These are phyloP conservation scores for Juglanconis oblonga DNA, from an alignment of 2,329 filamentous ascomycete genomes.

Conservation along the genomic window DNA sequence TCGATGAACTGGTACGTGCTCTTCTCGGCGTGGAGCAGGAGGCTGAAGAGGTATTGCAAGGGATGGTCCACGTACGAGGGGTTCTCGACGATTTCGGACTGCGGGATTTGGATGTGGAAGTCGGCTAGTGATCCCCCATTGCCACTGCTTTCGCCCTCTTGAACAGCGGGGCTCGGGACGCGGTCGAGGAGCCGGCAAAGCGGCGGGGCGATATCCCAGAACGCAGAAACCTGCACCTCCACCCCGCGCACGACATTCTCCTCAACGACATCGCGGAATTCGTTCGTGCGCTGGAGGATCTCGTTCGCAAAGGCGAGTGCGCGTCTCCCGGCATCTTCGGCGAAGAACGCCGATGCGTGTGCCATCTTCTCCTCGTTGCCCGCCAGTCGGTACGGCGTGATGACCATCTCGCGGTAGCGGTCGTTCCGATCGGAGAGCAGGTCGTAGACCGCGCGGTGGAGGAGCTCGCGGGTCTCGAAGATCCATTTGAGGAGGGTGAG, in stretches of 20 bases:
- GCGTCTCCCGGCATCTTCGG: conserved; percentile 71
- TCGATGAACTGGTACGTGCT: conserved; percentile 97
- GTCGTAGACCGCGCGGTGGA: conserved; percentile 83
- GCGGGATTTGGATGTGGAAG: conserved; percentile 75
- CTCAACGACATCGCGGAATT: conserved; percentile 77
- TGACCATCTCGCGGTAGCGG: conserved; percentile 79
- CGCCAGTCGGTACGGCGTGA: conserved; percentile 74
- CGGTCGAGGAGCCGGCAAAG: conserved; percentile 76
- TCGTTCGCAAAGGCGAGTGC: conserved; percentile 69
- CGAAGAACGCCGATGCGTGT: conserved; percentile 79
- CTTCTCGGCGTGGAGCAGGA: conserved; percentile 85
- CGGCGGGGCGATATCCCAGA: conserved; percentile 95
- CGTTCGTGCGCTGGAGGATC: conserved; percentile 68
- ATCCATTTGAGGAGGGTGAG: conserved; percentile 95
- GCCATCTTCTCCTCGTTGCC: conserved; percentile 76
- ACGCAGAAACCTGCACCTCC: conserved; percentile 86
- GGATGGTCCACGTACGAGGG: conserved; percentile 77
- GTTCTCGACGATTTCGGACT: conserved; percentile 79
- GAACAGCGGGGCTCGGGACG: conserved; percentile 50
- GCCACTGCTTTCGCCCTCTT: neutral
- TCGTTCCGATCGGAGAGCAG: conserved; percentile 81
- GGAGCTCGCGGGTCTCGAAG: conserved; percentile 85
- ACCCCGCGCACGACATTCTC: conserved; percentile 83
- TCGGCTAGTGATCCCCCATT: conserved; percentile 32
- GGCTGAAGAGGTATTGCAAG: conserved; percentile 83